These are phyloP conservation scores for Acorus gramineus DNA, from an alignment of 106 monocot genomes.

Conservation along the genomic window DNA sequence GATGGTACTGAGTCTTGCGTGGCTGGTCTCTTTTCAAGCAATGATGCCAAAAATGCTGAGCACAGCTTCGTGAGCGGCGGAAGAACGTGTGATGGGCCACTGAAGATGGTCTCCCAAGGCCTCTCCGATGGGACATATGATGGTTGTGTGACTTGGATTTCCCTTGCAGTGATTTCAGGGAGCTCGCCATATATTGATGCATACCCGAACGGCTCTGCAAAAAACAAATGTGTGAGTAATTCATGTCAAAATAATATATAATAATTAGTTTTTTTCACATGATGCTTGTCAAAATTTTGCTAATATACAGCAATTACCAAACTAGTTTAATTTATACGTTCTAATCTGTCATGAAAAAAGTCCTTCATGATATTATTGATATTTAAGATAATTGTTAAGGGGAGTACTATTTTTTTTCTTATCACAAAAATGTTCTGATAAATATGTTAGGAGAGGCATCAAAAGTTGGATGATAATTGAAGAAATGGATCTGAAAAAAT, in stretches of 20 bases:
- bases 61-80: constrained; percentile 75
- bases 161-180: constrained; percentile 27
- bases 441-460: neutral
- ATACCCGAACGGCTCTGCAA: constrained; percentile 54
- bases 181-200: constrained; percentile 82
- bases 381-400: no score
- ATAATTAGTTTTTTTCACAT: no score
- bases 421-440: no score
- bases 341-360: no score
- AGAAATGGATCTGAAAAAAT: neutral
- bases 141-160: constrained; percentile 20
- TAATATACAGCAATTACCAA: no score
- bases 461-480: neutral
- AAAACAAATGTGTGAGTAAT: neutral
- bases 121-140: constrained; percentile 61
- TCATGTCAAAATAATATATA: no score
- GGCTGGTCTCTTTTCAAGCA: constrained; percentile 50
- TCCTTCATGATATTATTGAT: no score
- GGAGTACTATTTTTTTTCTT: no score
- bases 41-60: constrained; percentile 57
- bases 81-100: constrained; percentile 74
- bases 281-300: no score
- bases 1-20: constrained; percentile 5
- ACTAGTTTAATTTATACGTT: no score
- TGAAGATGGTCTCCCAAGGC: constrained; percentile 87